These are phyloP conservation scores for Irpex lacteus DNA, from an alignment of 1,284 basidiomycete genomes.

Conservation along the genomic window DNA sequence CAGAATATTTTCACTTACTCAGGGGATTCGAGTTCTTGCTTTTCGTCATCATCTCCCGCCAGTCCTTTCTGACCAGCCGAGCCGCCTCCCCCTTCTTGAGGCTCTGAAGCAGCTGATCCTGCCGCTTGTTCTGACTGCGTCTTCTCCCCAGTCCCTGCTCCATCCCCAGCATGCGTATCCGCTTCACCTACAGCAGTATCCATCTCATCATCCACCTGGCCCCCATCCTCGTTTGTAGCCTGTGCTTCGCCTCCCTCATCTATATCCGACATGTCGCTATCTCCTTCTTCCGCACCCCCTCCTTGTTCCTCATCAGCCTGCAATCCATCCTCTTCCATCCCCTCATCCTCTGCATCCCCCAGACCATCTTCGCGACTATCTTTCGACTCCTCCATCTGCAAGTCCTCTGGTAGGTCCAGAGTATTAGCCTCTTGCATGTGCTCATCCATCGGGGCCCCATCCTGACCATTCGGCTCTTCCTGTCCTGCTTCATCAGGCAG, in stretches of 20 bases:
- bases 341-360: constrained; percentile 38
- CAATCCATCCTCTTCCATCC: constrained; percentile 37
- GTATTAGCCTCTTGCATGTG: constrained; percentile 73
- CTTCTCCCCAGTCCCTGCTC: constrained; percentile 14
- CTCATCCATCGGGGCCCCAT: constrained; percentile 71
- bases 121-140: constrained; percentile 2
- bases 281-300: constrained; percentile 30
- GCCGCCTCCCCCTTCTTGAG: constrained; percentile 9
- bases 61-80: constrained; percentile 4
- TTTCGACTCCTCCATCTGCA: constrained; percentile 56
- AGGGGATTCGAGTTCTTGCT: not conserved
- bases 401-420: constrained; percentile 82
- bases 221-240: constrained; percentile 19
- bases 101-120: constrained; percentile 3
- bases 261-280: constrained; percentile 31
- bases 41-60: constrained; percentile 1
- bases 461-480: constrained; percentile 41
- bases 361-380: constrained; percentile 34
- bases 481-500: constrained; percentile 37
- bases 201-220: constrained; percentile 17
- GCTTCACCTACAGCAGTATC: constrained; percentile 35
- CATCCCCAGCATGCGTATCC: constrained; percentile 38
- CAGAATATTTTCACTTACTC: constrained; percentile 5
- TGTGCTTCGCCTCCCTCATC: constrained; percentile 20
- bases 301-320: constrained; percentile 27